phyloP scores from a whole-genome alignment of 495 filamentous ascomycete species.

The Penicillium goetzii region DNA sequence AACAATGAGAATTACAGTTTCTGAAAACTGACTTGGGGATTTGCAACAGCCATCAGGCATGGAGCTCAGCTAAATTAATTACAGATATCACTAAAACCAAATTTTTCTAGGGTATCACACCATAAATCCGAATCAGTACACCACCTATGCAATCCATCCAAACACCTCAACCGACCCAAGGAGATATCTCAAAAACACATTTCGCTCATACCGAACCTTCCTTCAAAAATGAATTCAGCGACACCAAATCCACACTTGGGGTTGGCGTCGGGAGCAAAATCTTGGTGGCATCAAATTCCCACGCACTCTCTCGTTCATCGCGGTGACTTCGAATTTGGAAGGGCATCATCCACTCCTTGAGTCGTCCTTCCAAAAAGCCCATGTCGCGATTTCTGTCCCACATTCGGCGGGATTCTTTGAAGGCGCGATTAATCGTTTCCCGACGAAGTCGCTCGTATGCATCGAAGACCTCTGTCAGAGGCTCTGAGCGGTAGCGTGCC shows the following conservation, averaged over 20 bases:
- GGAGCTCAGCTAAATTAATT: neutral
- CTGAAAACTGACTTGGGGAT: neutral
- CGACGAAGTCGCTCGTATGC: conserved; percentile 57
- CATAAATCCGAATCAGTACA: conserved; percentile 11
- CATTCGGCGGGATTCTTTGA: conserved; percentile 53
- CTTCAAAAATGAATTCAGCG: conserved; percentile 30
- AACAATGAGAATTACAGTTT: neutral
- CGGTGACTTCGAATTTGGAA: conserved; percentile 36
- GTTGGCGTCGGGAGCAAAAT: conserved; percentile 34
- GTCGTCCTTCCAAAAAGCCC: conserved; percentile 42
- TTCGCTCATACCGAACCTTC: conserved; percentile 12
- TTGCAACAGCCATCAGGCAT: neutral
- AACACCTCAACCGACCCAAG: conserved; percentile 16
- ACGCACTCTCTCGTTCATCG: conserved; percentile 41
- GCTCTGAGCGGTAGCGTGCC: conserved; percentile 37
- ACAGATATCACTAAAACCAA: neutral
- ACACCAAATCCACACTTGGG: conserved; percentile 30
- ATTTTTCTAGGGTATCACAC: conserved; percentile 16
- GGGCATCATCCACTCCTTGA: conserved; percentile 45
- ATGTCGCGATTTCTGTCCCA: conserved; percentile 49
- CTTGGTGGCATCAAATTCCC: conserved; percentile 45
- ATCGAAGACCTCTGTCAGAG: conserved; percentile 50
- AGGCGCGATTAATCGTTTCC: conserved; percentile 53
- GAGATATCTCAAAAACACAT: neutral
- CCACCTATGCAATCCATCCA: conserved; percentile 19